These are phyloP conservation scores for Citrus maxima DNA, from an alignment of 345 rosid genomes.

Conservation along the genomic window DNA sequence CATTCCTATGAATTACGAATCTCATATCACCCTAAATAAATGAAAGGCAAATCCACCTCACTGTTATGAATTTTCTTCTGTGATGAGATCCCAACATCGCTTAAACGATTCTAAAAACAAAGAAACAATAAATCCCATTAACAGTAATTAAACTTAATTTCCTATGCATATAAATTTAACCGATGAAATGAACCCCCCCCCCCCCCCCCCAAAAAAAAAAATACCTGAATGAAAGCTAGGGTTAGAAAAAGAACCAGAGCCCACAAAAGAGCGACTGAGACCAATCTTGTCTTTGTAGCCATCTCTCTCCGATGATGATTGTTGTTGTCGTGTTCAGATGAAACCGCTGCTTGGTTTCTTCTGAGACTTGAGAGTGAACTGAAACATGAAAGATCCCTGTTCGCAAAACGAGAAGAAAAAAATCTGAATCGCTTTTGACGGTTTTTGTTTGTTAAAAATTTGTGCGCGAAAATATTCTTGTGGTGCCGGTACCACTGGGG, in stretches of 20 bases:
- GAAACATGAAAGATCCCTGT: neutral
- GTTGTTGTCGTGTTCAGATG: neutral
- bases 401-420: neutral
- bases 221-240: constrained; percentile 73
- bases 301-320: constrained; percentile 21
- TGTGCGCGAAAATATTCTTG: neutral
- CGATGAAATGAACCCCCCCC: neutral
- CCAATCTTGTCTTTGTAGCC: constrained; percentile 52
- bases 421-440: neutral
- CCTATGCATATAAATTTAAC: neutral
- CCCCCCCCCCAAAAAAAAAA: neutral
- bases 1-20: neutral
- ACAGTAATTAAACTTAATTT: neutral
- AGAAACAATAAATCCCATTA: neutral
- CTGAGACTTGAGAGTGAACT: neutral
- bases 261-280: constrained; percentile 52
- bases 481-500: neutral
- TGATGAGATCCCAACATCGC: constrained; percentile 44
- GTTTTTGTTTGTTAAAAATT: neutral
- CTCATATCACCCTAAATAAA: neutral
- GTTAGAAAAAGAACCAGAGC: constrained; percentile 53
- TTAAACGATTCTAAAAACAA: constrained; percentile 47
- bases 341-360: neutral
- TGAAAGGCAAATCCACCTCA: constrained; percentile 31
- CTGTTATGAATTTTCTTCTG: constrained; percentile 26